phyloP scores from a whole-genome alignment of 192 early-diverging fungal genomes.

The Mortierella hygrophila region DNA sequence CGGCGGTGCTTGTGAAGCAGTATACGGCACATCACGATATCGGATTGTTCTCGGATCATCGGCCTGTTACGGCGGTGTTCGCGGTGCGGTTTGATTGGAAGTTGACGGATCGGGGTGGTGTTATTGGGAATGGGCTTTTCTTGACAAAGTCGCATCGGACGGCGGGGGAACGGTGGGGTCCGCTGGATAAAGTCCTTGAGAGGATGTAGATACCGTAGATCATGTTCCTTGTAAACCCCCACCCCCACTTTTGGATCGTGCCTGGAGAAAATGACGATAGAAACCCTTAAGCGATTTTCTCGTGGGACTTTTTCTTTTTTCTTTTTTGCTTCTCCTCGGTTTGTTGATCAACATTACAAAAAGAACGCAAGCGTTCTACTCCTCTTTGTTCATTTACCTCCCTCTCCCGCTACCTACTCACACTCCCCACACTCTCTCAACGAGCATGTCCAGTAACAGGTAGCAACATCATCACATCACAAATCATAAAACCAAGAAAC shows the following conservation, averaged over 20 bases:
- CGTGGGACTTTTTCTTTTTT: not conserved
- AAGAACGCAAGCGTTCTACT: not conserved
- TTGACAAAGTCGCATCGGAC: not conserved
- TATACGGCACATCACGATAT: constrained; percentile 59
- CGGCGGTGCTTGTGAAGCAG: constrained; percentile 38
- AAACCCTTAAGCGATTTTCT: constrained; percentile 21
- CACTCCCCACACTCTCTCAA: not conserved
- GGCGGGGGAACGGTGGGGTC: constrained; percentile 27
- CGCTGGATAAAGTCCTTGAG: constrained; percentile 35
- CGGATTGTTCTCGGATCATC: constrained; percentile 61
- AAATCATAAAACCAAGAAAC: not conserved
- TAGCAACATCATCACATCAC: not conserved
- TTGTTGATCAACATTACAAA: not conserved
- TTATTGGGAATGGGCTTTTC: not conserved
- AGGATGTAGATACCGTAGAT: constrained; percentile 4
- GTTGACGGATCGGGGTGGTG: constrained; percentile 27
- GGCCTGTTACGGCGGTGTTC: constrained; percentile 65
- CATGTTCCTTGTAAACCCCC: too few species aligned
- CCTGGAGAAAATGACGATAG: not conserved
- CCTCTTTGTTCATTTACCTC: not conserved
- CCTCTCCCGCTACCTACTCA: not conserved
- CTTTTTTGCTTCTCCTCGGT: not conserved
- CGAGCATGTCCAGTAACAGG: constrained; percentile 25
- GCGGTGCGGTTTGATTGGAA: constrained; percentile 64
- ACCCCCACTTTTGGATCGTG: not conserved